A percentile compares a stretch with the other conserved stretches of the same genome.
phyloP scores from a whole-genome alignment of 495 filamentous ascomycete genomes.

The Aspergillus incahuasiensis region DNA sequence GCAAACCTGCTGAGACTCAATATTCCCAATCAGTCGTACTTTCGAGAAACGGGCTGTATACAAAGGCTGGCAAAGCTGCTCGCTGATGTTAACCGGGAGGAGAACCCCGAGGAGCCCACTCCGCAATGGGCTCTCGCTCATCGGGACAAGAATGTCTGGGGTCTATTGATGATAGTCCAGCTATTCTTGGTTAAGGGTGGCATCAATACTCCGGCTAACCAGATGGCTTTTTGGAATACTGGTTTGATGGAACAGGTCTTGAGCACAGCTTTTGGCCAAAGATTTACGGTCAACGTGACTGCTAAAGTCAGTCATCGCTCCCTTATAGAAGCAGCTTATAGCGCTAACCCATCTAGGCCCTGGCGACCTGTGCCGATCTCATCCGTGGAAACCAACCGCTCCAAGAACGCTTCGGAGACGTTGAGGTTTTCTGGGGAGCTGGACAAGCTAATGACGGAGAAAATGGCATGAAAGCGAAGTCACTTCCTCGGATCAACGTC shows the following conservation, averaged over 20 bases:
- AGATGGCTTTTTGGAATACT: slow-evolving; percentile 76
- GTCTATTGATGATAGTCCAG: slow-evolving; percentile 76
- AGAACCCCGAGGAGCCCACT: slow-evolving; percentile 55
- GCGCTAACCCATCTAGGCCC: slow-evolving; percentile 50
- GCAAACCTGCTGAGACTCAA: slow-evolving; percentile 89
- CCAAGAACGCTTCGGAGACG: slow-evolving; percentile 84
- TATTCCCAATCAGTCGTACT: slow-evolving; percentile 87
- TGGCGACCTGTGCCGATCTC: slow-evolving; percentile 81
- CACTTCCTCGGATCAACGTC: slow-evolving; percentile 63
- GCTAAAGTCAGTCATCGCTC: slow-evolving; percentile 58
- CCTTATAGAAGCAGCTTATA: slow-evolving; percentile 5
- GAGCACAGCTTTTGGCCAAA: slow-evolving; percentile 75
- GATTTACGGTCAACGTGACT: slow-evolving; percentile 69
- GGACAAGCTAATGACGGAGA: slow-evolving; percentile 22
- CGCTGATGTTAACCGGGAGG: slow-evolving; percentile 52
- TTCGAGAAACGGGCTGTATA: slow-evolving; percentile 85
- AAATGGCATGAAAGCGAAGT: slow-evolving; percentile 45
- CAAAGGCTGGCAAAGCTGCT: slow-evolving; percentile 68
- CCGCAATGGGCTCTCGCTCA: slow-evolving; percentile 71
- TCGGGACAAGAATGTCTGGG: slow-evolving; percentile 88
- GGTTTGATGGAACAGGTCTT: slow-evolving; percentile 78
- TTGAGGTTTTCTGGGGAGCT: slow-evolving; percentile 46
- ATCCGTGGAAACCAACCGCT: slow-evolving; percentile 75
- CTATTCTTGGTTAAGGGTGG: slow-evolving; percentile 80
- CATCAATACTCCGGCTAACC: slow-evolving; percentile 74